phyloP scores from a whole-genome alignment of 805 yeast genomes.

The Ogataea parapolymorpha region DNA sequence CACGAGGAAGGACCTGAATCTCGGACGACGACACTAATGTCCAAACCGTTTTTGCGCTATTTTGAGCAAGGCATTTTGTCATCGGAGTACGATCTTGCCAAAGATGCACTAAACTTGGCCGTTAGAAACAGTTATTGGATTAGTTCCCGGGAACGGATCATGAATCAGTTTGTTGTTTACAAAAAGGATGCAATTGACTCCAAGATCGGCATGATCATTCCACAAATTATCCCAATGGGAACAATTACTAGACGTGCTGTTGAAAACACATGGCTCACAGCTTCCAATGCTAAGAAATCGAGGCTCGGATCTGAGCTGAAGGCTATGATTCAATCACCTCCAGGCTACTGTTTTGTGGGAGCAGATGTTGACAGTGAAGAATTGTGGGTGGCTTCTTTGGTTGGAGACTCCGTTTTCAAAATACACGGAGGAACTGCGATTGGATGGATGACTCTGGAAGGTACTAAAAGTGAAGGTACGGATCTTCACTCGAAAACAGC shows the following conservation, averaged over 20 bases:
- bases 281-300: conserved; percentile 83
- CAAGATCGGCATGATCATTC: conserved; percentile 70
- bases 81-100: conserved; percentile 70
- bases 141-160: conserved; percentile 81
- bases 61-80: conserved; percentile 73
- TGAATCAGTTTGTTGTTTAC: conserved; percentile 80
- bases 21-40: conserved; percentile 71
- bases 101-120: conserved; percentile 73
- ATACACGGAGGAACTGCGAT: conserved; percentile 95
- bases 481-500: conserved; percentile 96
- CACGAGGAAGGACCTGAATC: conserved; percentile 80
- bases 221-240: conserved; percentile 88
- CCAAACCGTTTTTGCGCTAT: conserved; percentile 67
- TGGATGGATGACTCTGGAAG: conserved; percentile 99
- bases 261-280: conserved; percentile 96
- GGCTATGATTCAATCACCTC: conserved; percentile 80
- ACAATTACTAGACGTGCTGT: conserved; percentile 95
- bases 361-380: conserved; percentile 99
- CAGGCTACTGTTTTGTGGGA: conserved; percentile 89
- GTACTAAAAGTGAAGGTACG: conserved; percentile 85
- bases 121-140: conserved; percentile 90
- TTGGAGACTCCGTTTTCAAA: conserved; percentile 87
- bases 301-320: conserved; percentile 93
- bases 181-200: conserved; percentile 21
- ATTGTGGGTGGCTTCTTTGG: conserved; percentile 93